Evolutionary conservation across 2,329 filamentous ascomycete species (phyloP).

Genomic region (Fusarium redolens): DNA sequence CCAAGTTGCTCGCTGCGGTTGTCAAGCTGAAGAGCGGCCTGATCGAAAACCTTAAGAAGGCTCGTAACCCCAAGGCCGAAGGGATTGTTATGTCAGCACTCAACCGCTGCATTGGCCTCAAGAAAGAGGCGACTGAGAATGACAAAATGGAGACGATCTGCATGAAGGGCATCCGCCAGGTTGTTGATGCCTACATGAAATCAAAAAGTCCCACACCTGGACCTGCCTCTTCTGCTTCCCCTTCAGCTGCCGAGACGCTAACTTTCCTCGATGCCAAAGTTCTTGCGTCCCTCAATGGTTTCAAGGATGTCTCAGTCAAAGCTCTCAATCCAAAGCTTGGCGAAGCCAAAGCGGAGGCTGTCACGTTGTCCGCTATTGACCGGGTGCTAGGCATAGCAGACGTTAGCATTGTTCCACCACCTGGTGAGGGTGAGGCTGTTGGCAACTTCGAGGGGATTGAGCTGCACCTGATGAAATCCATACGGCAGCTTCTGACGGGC

Average conservation of each 20-base stretch:
- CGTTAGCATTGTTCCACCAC: conserved; percentile 54
- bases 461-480: conserved; percentile 55
- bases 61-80: conserved; percentile 56
- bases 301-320: conserved; percentile 59
- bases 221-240: conserved; percentile 41
- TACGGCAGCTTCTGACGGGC: conserved; percentile 53
- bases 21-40: conserved; percentile 60
- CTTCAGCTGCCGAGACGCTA: conserved; percentile 37
- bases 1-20: conserved; percentile 56
- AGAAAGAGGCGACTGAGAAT: conserved; percentile 57
- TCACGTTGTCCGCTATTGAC: conserved; percentile 63
- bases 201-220: conserved; percentile 51
- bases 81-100: conserved; percentile 64
- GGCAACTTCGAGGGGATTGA: conserved; percentile 55
- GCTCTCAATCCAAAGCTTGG: conserved; percentile 56
- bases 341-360: conserved; percentile 56
- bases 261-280: conserved; percentile 55
- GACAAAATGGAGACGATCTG: conserved; percentile 61
- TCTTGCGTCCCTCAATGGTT: conserved; percentile 55
- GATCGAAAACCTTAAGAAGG: conserved; percentile 58
- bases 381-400: conserved; percentile 61
- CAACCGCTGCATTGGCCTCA: conserved; percentile 62
- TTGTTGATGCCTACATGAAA: conserved; percentile 58
- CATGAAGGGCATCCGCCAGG: conserved; percentile 55
- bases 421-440: conserved; percentile 48